Evolutionary conservation across 352 stramenopile genomes (phyloP).

Genomic region (Pythium phragmiticola): DNA sequence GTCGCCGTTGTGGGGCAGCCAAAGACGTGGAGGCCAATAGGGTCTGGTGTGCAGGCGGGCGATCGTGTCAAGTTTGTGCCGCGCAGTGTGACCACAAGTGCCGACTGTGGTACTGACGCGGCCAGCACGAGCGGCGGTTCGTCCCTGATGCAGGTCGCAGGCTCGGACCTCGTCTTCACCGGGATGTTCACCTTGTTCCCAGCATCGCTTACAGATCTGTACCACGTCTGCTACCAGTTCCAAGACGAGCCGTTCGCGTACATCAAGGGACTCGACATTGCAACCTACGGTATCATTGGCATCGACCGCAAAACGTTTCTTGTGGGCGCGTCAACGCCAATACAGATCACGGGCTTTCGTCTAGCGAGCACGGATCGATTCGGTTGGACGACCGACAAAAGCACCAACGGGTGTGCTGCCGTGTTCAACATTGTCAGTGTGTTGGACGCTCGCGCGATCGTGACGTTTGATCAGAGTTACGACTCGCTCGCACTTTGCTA

Average conservation of each 20-base stretch:
- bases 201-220: constrained; percentile 38
- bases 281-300: constrained; percentile 43
- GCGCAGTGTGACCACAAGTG: constrained; percentile 40
- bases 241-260: constrained; percentile 63
- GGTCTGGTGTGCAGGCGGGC: constrained; percentile 41
- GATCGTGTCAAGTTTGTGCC: constrained; percentile 60
- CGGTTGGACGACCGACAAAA: constrained; percentile 45
- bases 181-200: constrained; percentile 43
- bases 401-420: constrained; percentile 30
- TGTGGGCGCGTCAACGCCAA: constrained; percentile 37
- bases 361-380: constrained; percentile 47
- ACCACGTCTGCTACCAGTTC: constrained; percentile 74
- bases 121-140: constrained; percentile 43
- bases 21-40: constrained; percentile 49
- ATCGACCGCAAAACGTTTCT: constrained; percentile 50
- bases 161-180: constrained; percentile 31
- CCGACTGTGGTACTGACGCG: constrained; percentile 40
- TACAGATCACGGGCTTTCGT: constrained; percentile 51
- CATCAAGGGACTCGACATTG: constrained; percentile 39
- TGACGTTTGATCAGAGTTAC: constrained; percentile 38
- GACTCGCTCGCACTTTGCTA: constrained; percentile 53
- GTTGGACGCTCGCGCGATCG: constrained; percentile 26
- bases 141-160: constrained; percentile 37
- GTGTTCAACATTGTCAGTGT: constrained; percentile 37
- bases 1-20: constrained; percentile 47